Percentiles rank a stretch among this genome's conserved stretches.
Conservation (phyloP, 1,284 basidiomycete genomes). For the Cerrena zonata region DNA sequence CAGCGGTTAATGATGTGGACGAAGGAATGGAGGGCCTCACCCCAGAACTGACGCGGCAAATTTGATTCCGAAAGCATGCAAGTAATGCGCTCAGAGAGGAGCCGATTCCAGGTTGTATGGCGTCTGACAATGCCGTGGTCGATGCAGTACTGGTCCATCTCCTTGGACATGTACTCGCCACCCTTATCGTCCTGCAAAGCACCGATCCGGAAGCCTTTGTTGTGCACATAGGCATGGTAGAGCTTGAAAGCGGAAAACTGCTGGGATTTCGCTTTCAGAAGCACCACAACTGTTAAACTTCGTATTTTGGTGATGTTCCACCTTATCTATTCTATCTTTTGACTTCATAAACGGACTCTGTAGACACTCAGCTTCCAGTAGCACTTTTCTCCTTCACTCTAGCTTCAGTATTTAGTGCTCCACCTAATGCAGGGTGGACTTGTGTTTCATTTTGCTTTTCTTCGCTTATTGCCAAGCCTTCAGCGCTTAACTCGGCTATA, state of each 20-base stretch:
- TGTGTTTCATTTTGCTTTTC: too few species aligned
- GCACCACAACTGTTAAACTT: too few species aligned
- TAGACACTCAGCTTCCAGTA: too few species aligned
- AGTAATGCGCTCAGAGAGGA: constrained; percentile 12
- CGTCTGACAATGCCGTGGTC: constrained; percentile 23
- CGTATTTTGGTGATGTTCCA: too few species aligned
- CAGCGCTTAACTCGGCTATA: too few species aligned
- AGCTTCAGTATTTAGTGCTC: too few species aligned
- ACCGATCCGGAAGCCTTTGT: constrained; percentile 20
- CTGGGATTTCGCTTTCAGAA: constrained; percentile 18
- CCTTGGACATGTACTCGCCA: constrained; percentile 25
- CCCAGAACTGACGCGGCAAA: constrained; percentile 24
- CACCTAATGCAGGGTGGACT: too few species aligned
- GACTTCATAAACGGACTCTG: too few species aligned
- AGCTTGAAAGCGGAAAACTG: constrained; percentile 15
- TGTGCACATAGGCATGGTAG: constrained; percentile 17
- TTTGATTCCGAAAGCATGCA: constrained; percentile 19
- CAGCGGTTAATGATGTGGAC: constrained; percentile 22
- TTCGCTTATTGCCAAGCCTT: too few species aligned
- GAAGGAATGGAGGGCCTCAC: constrained; percentile 16
- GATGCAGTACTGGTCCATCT: constrained; percentile 19
- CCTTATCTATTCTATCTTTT: too few species aligned
- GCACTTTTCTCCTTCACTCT: too few species aligned
- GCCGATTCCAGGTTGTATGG: constrained; percentile 21
- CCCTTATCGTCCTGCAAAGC: constrained; percentile 28